Conservation (phyloP, 768 basidiomycete genomes). For the Suillus cothurnatus region DNA sequence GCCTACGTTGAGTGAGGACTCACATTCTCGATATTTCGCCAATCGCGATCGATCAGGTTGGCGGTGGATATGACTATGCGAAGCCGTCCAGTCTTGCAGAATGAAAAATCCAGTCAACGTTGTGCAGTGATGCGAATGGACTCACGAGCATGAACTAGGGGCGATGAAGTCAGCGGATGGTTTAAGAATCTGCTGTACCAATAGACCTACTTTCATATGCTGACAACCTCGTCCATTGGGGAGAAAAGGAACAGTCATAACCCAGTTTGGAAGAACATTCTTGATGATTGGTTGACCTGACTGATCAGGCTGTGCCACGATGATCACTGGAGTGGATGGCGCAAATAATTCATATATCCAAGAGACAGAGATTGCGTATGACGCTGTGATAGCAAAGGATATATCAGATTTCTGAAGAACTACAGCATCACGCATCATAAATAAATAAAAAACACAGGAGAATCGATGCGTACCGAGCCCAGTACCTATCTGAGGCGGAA, state of each 20-base stretch:
- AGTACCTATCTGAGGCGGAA: conserved; percentile 75
- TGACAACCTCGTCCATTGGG: conserved; percentile 67
- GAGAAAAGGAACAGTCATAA: conserved; percentile 66
- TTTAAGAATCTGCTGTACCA: not conserved
- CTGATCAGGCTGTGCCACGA: conserved; percentile 67
- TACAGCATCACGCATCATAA: conserved; percentile 14
- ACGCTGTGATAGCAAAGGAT: conserved; percentile 75
- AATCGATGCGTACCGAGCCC: conserved; percentile 58
- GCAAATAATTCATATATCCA: conserved; percentile 83
- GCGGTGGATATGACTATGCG: conserved; percentile 84
- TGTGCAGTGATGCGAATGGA: not conserved
- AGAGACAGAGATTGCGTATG: conserved; percentile 65
- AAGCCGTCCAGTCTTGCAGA: conserved; percentile 81
- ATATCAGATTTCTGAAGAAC: conserved; percentile 62
- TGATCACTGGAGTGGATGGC: conserved; percentile 70
- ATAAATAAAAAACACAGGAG: conserved; percentile 3
- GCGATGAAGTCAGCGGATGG: not conserved
- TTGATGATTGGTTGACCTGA: conserved; percentile 61
- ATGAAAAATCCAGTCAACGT: conserved; percentile 28
- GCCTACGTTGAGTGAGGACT: conserved; percentile 17
- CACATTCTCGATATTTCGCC: conserved; percentile 89
- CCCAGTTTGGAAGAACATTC: conserved; percentile 72
- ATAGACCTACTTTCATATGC: conserved; percentile 69
- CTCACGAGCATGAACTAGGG: conserved; percentile 73
- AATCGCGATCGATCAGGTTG: conserved; percentile 83